Evolutionary conservation across 352 stramenopile genomes (phyloP).

Genomic region (Globisporangium camurandrum): DNA sequence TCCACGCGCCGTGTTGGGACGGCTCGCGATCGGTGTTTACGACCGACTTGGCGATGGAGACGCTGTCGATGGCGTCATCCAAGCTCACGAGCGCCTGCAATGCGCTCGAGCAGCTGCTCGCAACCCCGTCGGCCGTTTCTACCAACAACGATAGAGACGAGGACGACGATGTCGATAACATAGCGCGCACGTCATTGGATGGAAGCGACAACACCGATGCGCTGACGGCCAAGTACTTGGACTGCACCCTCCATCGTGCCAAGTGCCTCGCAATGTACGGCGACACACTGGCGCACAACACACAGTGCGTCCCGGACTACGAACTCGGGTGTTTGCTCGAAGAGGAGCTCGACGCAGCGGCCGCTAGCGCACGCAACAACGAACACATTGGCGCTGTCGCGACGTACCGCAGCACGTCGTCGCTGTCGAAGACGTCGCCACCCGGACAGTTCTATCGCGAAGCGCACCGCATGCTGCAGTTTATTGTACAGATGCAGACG

Average conservation of each 20-base stretch:
- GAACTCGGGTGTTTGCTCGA: constrained; percentile 40
- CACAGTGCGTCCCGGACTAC: constrained; percentile 28
- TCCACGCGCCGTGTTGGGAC: constrained; percentile 27
- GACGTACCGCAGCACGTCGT: constrained; percentile 3
- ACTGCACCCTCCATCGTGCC: constrained; percentile 35
- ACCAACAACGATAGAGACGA: neutral
- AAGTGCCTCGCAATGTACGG: constrained; percentile 46
- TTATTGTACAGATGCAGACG: constrained; percentile 16
- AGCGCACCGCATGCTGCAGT: constrained; percentile 41
- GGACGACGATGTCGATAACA: constrained; percentile 1
- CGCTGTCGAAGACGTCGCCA: constrained; percentile 33
- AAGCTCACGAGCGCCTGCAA: constrained; percentile 40
- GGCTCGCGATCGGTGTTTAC: constrained; percentile 26
- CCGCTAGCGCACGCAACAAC: neutral
- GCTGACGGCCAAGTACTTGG: constrained; percentile 34
- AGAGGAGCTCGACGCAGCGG: constrained; percentile 23
- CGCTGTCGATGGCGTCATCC: constrained; percentile 46
- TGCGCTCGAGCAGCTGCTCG: constrained; percentile 7
- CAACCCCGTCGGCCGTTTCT: too few relatives aligned
- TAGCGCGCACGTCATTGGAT: neutral
- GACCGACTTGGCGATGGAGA: constrained; percentile 45
- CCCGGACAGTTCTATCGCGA: constrained; percentile 52
- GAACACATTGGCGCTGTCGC: neutral
- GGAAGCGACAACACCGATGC: neutral
- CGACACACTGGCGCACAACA: constrained; percentile 43